These are phyloP conservation scores for Microbotryum intermedium DNA, from an alignment of 1,284 basidiomycete genomes.

Conservation along the genomic window DNA sequence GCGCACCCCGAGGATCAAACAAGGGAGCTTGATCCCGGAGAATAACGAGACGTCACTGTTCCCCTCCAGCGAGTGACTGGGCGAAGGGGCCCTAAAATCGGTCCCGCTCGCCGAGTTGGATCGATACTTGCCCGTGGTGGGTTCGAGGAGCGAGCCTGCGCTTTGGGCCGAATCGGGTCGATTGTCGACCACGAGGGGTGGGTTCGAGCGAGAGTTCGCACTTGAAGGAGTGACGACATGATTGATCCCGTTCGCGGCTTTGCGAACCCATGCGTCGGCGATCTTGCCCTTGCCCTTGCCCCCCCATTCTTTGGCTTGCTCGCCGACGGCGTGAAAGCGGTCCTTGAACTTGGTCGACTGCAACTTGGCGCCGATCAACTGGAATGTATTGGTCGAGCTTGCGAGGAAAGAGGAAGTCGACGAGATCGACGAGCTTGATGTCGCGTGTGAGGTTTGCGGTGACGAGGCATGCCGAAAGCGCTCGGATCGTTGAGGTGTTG, in stretches of 20 bases:
- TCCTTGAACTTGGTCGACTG: constrained; percentile 13
- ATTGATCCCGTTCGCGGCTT: neutral
- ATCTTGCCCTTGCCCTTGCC: constrained; percentile 9
- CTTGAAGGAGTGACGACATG: neutral
- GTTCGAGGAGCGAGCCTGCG: constrained; percentile 3
- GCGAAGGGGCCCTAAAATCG: neutral
- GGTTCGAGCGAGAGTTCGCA: neutral
- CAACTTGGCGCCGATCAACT: neutral
- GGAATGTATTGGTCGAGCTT: no score
- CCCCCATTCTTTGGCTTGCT: constrained; percentile 17
- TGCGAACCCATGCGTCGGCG: constrained; percentile 3
- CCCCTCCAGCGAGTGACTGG: neutral
- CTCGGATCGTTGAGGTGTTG: no score
- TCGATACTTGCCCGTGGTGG: neutral
- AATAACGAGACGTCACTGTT: neutral
- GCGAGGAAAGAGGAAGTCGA: no score
- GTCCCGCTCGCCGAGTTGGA: neutral
- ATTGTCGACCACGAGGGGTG: neutral
- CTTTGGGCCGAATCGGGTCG: neutral
- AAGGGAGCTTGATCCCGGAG: constrained; percentile 3
- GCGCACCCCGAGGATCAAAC: constrained; percentile 5
- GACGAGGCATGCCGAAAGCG: no score
- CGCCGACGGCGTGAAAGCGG: constrained; percentile 11
- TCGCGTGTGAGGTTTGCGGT: no score
- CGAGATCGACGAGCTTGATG: no score